phyloP scores from a whole-genome alignment of 768 basidiomycete genomes.

The Mycena kentingensis region DNA sequence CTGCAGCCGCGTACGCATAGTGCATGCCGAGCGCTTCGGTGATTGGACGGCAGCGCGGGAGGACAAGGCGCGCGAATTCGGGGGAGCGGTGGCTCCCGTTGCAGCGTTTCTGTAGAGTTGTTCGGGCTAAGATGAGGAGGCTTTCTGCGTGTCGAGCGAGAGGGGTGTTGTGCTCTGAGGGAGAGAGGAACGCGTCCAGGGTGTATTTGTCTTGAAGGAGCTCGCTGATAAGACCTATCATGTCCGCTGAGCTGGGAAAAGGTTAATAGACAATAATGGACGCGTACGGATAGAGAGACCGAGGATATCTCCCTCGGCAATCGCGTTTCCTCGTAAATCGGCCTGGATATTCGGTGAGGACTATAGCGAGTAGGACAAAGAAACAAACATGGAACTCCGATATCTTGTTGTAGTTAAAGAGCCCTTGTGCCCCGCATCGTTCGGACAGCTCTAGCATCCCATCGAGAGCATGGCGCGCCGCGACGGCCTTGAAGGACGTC shows the following conservation, averaged over 20 bases:
- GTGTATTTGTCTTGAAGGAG: slow-evolving; percentile 27
- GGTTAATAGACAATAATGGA: no score
- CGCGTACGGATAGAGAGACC: no score
- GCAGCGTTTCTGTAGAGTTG: slow-evolving; percentile 21
- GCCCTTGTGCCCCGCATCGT: slow-evolving; percentile 38
- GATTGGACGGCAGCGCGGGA: slow-evolving; percentile 42
- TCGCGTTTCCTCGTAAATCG: slow-evolving; percentile 33
- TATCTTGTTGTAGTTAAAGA: slow-evolving; percentile 33
- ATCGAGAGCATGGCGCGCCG: background rate
- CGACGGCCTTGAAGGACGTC: slow-evolving; percentile 24
- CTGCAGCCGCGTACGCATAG: slow-evolving; percentile 46
- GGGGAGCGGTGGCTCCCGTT: slow-evolving; percentile 33
- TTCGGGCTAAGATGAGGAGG: slow-evolving; percentile 19
- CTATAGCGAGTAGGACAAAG: background rate
- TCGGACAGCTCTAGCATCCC: slow-evolving; percentile 12
- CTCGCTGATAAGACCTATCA: slow-evolving; percentile 34
- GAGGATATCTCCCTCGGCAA: slow-evolving; percentile 43
- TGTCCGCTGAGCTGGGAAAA: no score
- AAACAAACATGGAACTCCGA: slow-evolving; percentile 25
- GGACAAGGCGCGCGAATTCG: slow-evolving; percentile 36
- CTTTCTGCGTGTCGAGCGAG: slow-evolving; percentile 28
- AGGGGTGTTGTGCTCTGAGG: slow-evolving; percentile 19
- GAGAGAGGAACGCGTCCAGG: slow-evolving; percentile 4
- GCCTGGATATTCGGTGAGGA: background rate
- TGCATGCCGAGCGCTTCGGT: slow-evolving; percentile 49